A percentile compares a stretch with the other conserved stretches of the same genome.
Evolutionary conservation across 176 grass and related monocot genomes (phyloP).

Genomic region (Hsuehochloa calcarea): DNA sequence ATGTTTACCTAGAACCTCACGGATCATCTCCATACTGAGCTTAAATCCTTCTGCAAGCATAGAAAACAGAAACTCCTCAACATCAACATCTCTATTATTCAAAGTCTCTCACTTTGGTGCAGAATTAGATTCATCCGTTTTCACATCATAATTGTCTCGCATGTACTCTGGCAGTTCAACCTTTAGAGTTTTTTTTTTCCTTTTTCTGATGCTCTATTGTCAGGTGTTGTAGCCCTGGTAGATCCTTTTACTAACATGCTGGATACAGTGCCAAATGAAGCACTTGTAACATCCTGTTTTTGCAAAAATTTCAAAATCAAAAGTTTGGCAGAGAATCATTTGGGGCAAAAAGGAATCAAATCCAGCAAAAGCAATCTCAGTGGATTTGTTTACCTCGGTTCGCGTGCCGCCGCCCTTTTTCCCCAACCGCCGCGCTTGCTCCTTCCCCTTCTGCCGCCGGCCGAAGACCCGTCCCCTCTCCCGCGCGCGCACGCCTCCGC

Average conservation of each 20-base stretch:
- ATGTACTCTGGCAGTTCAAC: conserved; percentile 65
- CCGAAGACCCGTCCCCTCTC: no score
- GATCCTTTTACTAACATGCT: conserved; percentile 67
- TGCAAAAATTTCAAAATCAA: no score
- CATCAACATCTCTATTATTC: conserved; percentile 61
- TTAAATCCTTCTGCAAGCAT: conserved; percentile 98
- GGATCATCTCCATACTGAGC: conserved; percentile 67
- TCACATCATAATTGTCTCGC: conserved; percentile 42
- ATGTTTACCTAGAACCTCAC: conserved; percentile 77
- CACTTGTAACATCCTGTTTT: no score
- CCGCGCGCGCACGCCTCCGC: no score
- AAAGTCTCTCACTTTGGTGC: conserved; percentile 54
- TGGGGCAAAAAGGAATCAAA: no score
- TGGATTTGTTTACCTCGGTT: no score
- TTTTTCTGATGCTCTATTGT: conserved; percentile 48
- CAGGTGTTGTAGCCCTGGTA: conserved; percentile 9
- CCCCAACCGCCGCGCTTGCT: no score
- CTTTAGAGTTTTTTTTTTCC: conserved; percentile 67
- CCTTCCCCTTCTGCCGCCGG: no score
- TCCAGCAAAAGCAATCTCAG: no score
- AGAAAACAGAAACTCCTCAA: conserved; percentile 90
- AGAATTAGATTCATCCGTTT: conserved; percentile 42
- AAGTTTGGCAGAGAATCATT: no score
- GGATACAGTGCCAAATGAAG: conserved; percentile 76
- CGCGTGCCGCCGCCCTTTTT: no score